Conservation (phyloP, 495 filamentous ascomycete species). For the Platismatia glauca region DNA sequence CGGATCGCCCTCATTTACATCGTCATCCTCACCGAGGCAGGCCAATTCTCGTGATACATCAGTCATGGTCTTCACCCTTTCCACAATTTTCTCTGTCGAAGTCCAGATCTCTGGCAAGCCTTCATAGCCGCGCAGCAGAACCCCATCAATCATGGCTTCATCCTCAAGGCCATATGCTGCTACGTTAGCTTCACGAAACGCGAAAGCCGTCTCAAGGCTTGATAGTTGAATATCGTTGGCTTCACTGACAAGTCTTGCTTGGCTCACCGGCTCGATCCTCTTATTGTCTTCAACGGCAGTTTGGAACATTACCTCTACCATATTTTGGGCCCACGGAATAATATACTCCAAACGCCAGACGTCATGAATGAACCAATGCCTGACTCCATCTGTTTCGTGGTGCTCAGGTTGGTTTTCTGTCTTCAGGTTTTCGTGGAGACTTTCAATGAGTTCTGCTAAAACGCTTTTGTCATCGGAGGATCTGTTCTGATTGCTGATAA, state of each 20-base stretch:
- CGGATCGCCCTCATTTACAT: constrained; percentile 25
- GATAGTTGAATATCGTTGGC: constrained; percentile 70
- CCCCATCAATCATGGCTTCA: constrained; percentile 57
- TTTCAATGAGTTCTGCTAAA: constrained; percentile 57
- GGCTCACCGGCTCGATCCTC: constrained; percentile 24
- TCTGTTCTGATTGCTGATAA: constrained; percentile 38
- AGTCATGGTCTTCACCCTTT: constrained; percentile 45
- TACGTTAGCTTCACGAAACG: constrained; percentile 60
- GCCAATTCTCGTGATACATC: constrained; percentile 32
- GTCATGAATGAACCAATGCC: constrained; percentile 76
- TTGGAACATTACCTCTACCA: constrained; percentile 57
- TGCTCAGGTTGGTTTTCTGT: constrained; percentile 46
- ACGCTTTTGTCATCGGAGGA: constrained; percentile 44
- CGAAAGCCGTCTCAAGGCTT: constrained; percentile 61
- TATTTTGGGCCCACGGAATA: constrained; percentile 64
- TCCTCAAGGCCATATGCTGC: constrained; percentile 59
- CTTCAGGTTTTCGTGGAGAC: constrained; percentile 62
- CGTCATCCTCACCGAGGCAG: constrained; percentile 14
- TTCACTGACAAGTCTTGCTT: constrained; percentile 53
- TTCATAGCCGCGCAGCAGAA: constrained; percentile 50
- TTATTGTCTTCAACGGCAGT: constrained; percentile 39
- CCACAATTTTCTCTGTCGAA: constrained; percentile 50
- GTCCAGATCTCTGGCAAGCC: constrained; percentile 76
- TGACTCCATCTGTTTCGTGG: constrained; percentile 60
- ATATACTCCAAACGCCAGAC: constrained; percentile 64